Percentiles rank a stretch among this genome's conserved stretches.
Evolutionary conservation across 768 basidiomycete species (phyloP).

Genomic region (Boletus insuetus): DNA sequence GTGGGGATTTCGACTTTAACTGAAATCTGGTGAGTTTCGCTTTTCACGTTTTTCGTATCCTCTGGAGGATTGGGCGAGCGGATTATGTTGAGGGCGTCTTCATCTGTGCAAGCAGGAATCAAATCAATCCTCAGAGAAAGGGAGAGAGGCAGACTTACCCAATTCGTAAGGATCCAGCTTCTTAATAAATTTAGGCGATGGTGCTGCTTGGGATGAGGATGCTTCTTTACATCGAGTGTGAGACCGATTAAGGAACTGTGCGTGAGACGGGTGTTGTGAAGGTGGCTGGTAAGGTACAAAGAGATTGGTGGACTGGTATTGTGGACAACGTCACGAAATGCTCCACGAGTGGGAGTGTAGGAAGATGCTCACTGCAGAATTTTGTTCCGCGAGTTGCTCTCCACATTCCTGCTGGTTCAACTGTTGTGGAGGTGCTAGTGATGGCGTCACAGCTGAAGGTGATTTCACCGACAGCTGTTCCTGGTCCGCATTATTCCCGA

Average conservation of each 20-base stretch:
- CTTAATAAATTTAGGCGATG: slow-evolving; percentile 20
- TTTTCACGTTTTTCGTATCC: neutral
- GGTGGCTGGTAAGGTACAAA: slow-evolving; percentile 30
- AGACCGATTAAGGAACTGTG: slow-evolving; percentile 1
- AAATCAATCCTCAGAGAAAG: neutral
- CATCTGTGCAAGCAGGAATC: slow-evolving; percentile 13
- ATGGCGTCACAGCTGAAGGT: neutral
- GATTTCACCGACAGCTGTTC: neutral
- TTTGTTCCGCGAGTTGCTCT: neutral
- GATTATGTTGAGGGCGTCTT: slow-evolving; percentile 19
- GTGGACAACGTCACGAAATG: neutral
- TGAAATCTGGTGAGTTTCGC: neutral
- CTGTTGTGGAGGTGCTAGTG: neutral
- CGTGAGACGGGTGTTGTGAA: slow-evolving; percentile 18
- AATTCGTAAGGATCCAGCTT: slow-evolving; percentile 32
- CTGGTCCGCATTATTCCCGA: neutral
- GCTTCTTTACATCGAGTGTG: neutral
- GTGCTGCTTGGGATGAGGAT: neutral
- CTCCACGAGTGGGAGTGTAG: neutral
- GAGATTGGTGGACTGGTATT: slow-evolving; percentile 7
- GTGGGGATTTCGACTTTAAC: slow-evolving; percentile 7
- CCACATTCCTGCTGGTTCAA: neutral
- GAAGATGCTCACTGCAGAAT: slow-evolving; percentile 2
- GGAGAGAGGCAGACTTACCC: slow-evolving; percentile 3
- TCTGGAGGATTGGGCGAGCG: neutral